Evolutionary conservation across 305 asterid species (phyloP), one percentile per base, ranked within the genome.

Genomic region (Petunia hybrid): DNA sequence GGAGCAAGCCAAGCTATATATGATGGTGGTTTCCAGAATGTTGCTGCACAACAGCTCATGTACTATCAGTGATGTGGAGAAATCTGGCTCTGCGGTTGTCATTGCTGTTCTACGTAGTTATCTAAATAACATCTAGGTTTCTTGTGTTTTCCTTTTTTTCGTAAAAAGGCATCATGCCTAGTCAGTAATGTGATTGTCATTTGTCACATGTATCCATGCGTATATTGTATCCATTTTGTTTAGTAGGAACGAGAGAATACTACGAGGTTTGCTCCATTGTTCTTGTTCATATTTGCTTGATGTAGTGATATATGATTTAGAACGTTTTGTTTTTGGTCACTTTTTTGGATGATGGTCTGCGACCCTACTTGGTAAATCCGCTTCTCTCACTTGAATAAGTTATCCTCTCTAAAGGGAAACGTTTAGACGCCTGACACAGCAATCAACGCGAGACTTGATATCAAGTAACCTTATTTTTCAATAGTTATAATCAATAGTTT

Each of bases 1-100:
- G 94, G 97, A 63, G 93, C 91, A 61, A 91, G 94, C 89, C 99
- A 92, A 87, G 92, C 95, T 76, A 94, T 95, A 64, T 94, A 92
- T 53, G 97, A 95, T 68, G 93, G 96, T n/a, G 97, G 97, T 43
- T 95, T 87, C 85, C 94, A 88, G 84, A 91, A 86, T 46, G 82
- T 91, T 43, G 87, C 91, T n/a, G 88, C 95, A 80, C 99, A 94
- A 84, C 97, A 92, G 79, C 93, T 90, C 83, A 93, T 94, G 95
- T 96, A 96, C 86, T 93, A 94, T 85, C 99, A 87, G 94, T 94
- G 80, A 90, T 43, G 80, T 48, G 55, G 60, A 31, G 38, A 41
- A 35, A 68, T 2, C 41, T n/a, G 71, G 36, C 3, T n/a, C 36
- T 35, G 36, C 8, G 4, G 22, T 69, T 60, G 79, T 3, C 35